A percentile compares a stretch with the other conserved stretches of the same genome.
Conservation (phyloP, 1,284 basidiomycete species). For the Abortiporus biennis region DNA sequence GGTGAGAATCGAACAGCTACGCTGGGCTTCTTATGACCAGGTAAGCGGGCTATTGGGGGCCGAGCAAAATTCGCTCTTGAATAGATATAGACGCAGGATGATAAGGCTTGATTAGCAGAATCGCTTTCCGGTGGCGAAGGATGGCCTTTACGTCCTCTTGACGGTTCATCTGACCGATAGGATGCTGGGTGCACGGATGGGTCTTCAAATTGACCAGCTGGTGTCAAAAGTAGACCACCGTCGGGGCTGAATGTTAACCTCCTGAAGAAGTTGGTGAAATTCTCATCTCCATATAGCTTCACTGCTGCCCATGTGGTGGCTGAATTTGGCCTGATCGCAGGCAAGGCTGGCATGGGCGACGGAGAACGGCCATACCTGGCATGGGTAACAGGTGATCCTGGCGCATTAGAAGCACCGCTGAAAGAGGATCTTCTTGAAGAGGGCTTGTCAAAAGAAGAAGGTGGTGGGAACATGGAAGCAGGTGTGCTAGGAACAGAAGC, state of each 20-base stretch:
- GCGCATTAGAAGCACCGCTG: conserved; percentile 75
- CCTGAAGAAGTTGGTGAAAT: conserved; percentile 94
- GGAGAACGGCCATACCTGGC: conserved; percentile 77
- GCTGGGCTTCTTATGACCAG: conserved; percentile 94
- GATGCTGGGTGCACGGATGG: conserved; percentile 53
- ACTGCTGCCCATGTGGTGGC: conserved; percentile 46
- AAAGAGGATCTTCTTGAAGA: conserved; percentile 86
- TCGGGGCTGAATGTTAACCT: conserved; percentile 93
- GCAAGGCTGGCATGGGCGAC: conserved; percentile 86
- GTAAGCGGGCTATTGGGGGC: conserved; percentile 89
- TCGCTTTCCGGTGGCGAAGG: conserved; percentile 32
- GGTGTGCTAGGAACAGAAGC: conserved; percentile 53
- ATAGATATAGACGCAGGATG: conserved; percentile 89
- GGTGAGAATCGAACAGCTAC: conserved; percentile 94
- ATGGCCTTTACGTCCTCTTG: conserved; percentile 49
- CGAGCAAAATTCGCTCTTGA: conserved; percentile 89
- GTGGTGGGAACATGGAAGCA: conserved; percentile 67
- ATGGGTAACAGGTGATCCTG: conserved; percentile 63
- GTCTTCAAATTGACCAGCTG: conserved; percentile 95
- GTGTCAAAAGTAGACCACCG: conserved; percentile 88
- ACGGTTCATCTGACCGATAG: conserved; percentile 34
- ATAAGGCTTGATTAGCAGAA: conserved; percentile 25
- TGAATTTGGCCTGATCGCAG: conserved; percentile 67
- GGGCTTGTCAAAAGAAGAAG: conserved; percentile 53
- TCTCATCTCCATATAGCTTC: conserved; percentile 91